phyloP scores from a whole-genome alignment of 1,284 basidiomycete species.

The Tilletia horrida region DNA sequence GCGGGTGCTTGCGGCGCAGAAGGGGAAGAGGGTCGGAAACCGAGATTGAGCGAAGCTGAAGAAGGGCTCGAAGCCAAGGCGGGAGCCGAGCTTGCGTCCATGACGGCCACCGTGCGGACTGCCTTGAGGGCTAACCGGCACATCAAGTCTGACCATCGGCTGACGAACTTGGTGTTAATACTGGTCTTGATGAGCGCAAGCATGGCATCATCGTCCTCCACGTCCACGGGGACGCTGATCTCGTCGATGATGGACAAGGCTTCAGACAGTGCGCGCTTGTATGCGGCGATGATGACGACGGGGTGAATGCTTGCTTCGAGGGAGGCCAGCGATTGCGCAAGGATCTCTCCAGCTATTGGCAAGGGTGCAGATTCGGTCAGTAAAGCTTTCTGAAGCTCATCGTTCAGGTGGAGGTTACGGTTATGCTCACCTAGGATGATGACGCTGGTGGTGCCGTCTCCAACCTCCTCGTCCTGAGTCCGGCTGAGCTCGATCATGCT shows the following conservation, averaged over 20 bases:
- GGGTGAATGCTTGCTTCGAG: slow-evolving; percentile 96
- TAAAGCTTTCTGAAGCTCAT: neutral
- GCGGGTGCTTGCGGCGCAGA: neutral
- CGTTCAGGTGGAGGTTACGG: neutral
- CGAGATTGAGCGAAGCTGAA: slow-evolving; percentile 38
- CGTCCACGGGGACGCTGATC: slow-evolving; percentile 87
- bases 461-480: slow-evolving; percentile 98
- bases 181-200: slow-evolving; percentile 94
- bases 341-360: slow-evolving; percentile 83
- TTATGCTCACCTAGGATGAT: slow-evolving; percentile 81
- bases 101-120: slow-evolving; percentile 72
- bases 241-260: slow-evolving; percentile 81
- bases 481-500: slow-evolving; percentile 98
- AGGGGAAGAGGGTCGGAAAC: slow-evolving; percentile 1
- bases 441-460: slow-evolving; percentile 94
- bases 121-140: slow-evolving; percentile 89
- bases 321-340: slow-evolving; percentile 87
- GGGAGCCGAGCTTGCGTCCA: slow-evolving; percentile 52
- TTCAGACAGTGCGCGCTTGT: slow-evolving; percentile 89
- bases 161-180: slow-evolving; percentile 98
- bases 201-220: slow-evolving; percentile 83
- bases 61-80: neutral
- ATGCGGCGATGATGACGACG: slow-evolving; percentile 96
- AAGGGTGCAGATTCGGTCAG: neutral
- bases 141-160: slow-evolving; percentile 96